Conservation (phyloP, 257 asterid genomes). For the Nicotiana undulata region DNA sequence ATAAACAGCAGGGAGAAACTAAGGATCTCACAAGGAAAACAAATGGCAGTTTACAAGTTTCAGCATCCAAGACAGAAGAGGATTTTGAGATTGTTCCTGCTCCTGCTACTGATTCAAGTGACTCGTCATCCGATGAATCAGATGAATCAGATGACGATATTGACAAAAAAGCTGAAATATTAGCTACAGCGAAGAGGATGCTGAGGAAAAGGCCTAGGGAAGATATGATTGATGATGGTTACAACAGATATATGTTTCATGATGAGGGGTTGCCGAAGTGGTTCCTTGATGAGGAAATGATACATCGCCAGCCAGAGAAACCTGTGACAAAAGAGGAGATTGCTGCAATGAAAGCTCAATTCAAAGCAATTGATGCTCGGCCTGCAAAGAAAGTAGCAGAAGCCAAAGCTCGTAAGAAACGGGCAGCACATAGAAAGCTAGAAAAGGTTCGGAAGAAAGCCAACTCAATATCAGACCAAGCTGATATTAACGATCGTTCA, state of each 20-base stretch:
- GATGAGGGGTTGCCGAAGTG: slow-evolving; percentile 81
- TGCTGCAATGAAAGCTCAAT: slow-evolving; percentile 73
- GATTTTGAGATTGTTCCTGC: slow-evolving; percentile 87
- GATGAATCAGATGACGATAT: slow-evolving; percentile 60
- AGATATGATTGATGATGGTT: slow-evolving; percentile 76
- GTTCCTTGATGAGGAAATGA: slow-evolving; percentile 78
- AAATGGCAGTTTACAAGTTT: background rate
- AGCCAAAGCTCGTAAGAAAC: slow-evolving; percentile 87
- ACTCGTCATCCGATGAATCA: slow-evolving; percentile 61
- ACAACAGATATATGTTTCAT: slow-evolving; percentile 78
- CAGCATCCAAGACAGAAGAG: slow-evolving; percentile 25
- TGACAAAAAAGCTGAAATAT: slow-evolving; percentile 66
- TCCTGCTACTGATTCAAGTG: slow-evolving; percentile 67
- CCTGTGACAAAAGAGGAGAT: slow-evolving; percentile 84
- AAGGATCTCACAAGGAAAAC: slow-evolving; percentile 3
- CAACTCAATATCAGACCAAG: slow-evolving; percentile 69
- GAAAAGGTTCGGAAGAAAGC: slow-evolving; percentile 90
- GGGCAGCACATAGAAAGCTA: slow-evolving; percentile 48
- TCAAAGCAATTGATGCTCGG: slow-evolving; percentile 80
- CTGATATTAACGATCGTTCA: slow-evolving; percentile 68
- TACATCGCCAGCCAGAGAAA: slow-evolving; percentile 58
- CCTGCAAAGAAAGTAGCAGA: slow-evolving; percentile 95
- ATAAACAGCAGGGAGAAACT: slow-evolving; percentile 19
- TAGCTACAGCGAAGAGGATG: slow-evolving; percentile 83
- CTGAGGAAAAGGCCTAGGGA: slow-evolving; percentile 78